Percentiles rank a stretch among this genome's conserved stretches.
phyloP scores from a whole-genome alignment of 768 basidiomycete species.

The Amyloporia xantha region DNA sequence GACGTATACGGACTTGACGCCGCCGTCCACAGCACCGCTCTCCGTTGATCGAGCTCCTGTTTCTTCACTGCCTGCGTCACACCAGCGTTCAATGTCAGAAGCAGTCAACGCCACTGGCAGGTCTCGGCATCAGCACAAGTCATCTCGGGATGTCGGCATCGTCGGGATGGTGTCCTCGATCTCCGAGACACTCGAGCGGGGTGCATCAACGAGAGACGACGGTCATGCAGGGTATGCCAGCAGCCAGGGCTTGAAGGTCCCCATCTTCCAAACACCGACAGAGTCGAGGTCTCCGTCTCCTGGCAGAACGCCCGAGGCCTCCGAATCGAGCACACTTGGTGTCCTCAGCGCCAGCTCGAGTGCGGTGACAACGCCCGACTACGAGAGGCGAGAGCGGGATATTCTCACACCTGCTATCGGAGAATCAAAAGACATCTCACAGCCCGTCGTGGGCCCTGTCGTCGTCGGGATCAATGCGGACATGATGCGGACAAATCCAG shows the following conservation, averaged over 20 bases:
- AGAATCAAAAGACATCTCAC: constrained; percentile 49
- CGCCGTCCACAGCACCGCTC: constrained; percentile 43
- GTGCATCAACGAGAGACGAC: no score
- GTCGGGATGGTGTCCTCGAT: constrained; percentile 37
- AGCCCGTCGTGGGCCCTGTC: constrained; percentile 58
- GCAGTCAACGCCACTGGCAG: constrained; percentile 19
- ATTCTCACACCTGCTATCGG: constrained; percentile 58
- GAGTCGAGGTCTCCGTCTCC: constrained; percentile 27
- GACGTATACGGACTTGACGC: constrained; percentile 46
- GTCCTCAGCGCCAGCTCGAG: background rate
- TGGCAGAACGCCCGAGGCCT: constrained; percentile 12
- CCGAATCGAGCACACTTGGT: constrained; percentile 12
- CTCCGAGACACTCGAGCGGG: constrained; percentile 11
- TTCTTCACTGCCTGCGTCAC: constrained; percentile 14
- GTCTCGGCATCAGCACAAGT: constrained; percentile 32
- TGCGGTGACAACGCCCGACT: constrained; percentile 11
- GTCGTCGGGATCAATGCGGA: constrained; percentile 33
- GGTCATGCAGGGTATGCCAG: background rate
- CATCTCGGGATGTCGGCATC: constrained; percentile 45
- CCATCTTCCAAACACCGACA: constrained; percentile 31
- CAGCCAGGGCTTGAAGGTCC: constrained; percentile 18
- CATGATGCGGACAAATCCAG: constrained; percentile 4
- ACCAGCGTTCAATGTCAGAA: constrained; percentile 47
- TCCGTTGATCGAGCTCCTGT: constrained; percentile 1
- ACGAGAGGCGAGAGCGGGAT: constrained; percentile 16